Conservation (phyloP, 352 stramenopile genomes). For the Pythium vanterpoolii region DNA sequence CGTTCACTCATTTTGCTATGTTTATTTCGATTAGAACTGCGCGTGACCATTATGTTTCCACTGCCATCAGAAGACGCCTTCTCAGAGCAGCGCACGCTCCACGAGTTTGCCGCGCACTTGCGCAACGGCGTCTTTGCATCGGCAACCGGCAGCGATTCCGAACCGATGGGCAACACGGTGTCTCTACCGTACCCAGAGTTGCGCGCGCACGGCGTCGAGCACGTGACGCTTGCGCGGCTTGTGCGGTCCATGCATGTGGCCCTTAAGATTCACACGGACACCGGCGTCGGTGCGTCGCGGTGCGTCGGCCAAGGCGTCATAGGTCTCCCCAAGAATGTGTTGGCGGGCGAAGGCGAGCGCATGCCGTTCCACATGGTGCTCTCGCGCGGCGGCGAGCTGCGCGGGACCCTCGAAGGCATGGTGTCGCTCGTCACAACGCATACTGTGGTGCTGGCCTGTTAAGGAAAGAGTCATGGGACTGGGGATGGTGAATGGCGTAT, state of each 20-base stretch:
- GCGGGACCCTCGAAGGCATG: constrained; percentile 51
- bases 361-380: constrained; percentile 53
- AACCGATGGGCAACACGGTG: constrained; percentile 22
- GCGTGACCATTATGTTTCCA: constrained; percentile 70
- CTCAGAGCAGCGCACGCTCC: constrained; percentile 73
- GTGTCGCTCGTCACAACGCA: constrained; percentile 29
- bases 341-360: constrained; percentile 24
- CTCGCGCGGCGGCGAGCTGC: constrained; percentile 47
- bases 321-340: constrained; percentile 43
- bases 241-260: constrained; percentile 60
- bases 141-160: constrained; percentile 10
- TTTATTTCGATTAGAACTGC: constrained; percentile 9
- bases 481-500: neutral
- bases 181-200: constrained; percentile 21
- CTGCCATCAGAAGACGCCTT: constrained; percentile 83
- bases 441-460: neutral
- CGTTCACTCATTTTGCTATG: neutral
- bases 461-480: neutral
- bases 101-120: constrained; percentile 72
- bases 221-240: constrained; percentile 57
- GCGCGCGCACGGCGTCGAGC: constrained; percentile 32
- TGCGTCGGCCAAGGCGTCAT: constrained; percentile 66
- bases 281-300: constrained; percentile 20
- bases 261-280: constrained; percentile 65
- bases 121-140: constrained; percentile 47